These are phyloP conservation scores for Ogataea thermomethanolica DNA, from an alignment of 805 yeast species.

Conservation along the genomic window DNA sequence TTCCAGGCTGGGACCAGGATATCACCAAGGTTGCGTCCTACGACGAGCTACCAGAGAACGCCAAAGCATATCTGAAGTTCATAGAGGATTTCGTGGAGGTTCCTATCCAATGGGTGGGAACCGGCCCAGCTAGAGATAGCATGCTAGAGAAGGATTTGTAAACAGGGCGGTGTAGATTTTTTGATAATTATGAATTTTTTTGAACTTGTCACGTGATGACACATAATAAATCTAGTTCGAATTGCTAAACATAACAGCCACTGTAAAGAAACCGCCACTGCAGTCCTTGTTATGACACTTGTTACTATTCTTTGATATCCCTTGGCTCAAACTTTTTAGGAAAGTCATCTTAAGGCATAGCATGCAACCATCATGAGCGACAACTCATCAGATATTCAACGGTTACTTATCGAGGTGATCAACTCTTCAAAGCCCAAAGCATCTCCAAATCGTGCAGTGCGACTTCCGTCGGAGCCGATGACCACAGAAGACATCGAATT, in stretches of 20 bases:
- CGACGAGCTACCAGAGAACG: slow-evolving; percentile 82
- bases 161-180: slow-evolving; percentile 4
- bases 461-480: slow-evolving; percentile 20
- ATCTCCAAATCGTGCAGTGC: slow-evolving; percentile 20
- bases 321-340: too few species aligned
- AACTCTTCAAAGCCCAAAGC: slow-evolving; percentile 30
- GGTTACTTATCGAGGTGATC: slow-evolving; percentile 24
- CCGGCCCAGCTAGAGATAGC: slow-evolving; percentile 94
- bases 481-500: slow-evolving; percentile 53
- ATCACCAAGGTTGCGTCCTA: slow-evolving; percentile 68
- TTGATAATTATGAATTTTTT: neutral
- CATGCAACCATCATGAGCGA: slow-evolving; percentile 8
- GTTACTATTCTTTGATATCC: neutral
- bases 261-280: slow-evolving; percentile 1
- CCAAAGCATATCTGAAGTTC: slow-evolving; percentile 76
- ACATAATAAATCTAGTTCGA: slow-evolving; percentile 10
- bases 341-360: neutral
- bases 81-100: slow-evolving; percentile 83
- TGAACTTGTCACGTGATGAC: slow-evolving; percentile 14
- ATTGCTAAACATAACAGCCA: slow-evolving; percentile 10
- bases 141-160: slow-evolving; percentile 61
- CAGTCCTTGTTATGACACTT: neutral
- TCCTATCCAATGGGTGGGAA: slow-evolving; percentile 96
- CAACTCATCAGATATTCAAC: slow-evolving; percentile 19
- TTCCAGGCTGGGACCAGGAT: slow-evolving; percentile 92